Base-by-base conservation (phyloP, 441 rosid species). In the Pelargonium cotyledonis region DNA sequence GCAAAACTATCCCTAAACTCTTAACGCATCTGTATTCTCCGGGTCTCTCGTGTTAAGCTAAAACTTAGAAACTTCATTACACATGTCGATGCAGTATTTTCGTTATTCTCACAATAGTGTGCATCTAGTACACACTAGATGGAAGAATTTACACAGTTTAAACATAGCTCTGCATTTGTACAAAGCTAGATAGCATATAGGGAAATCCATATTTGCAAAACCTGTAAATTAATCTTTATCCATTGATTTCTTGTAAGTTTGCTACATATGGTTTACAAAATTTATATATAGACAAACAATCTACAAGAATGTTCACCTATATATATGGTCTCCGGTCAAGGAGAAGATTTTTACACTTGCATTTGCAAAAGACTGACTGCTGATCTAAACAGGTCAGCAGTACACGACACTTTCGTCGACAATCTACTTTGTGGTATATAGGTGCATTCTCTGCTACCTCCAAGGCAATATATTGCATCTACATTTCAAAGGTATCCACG, bases 401-500 rank as follows among this genome's bases (percentile, higher is more conserved):
- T 51, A 14, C 18, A 14, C 14, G 51, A 10, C 11, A 46, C 2
- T n/a, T 51, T 51, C 57, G 15, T 2, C 15, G 57, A 51, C 57
- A 51, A 51, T 51, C 5, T 14, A 51, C 7, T 51, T n/a, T 18
- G 19, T 51, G 12, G 57, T 26, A 26, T 51, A 51, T 51, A 11
- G 57, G 57, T 51, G 57, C 57, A 51, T 14, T 19, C 31, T 65
- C 60, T 12, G 18, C 68, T 53, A 23, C 47, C 23, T 29, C 23
- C 46, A 29, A 23, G 68, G 57, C 57, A 51, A 51, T 15, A 70
- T 16, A 40, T 55, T 26, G 44, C 16, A 40, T 63, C 43, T 66
- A 31, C 44, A 19, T 18, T 68, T 77, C 81, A 86, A 57, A 85
- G 77, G 35, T 19, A 66, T 81, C 84, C 5, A 69, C 65, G 68